A percentile compares a stretch with the other conserved stretches of the same genome.
phyloP scores from a whole-genome alignment of 2,329 filamentous ascomycete genomes.

The Lomentospora prolificans region DNA sequence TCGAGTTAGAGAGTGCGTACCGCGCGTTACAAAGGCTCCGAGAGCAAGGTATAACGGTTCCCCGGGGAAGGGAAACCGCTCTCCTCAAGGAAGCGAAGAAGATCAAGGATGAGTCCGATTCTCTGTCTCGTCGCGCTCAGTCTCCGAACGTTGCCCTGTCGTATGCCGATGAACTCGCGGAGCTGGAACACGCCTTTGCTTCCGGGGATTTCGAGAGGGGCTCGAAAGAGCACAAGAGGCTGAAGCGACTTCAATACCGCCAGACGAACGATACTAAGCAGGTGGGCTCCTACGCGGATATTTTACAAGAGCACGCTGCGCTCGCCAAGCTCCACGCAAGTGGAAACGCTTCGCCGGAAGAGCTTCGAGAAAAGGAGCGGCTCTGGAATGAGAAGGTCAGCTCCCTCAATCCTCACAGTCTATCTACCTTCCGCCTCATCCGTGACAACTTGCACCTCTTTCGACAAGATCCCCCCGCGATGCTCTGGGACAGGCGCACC shows the following conservation, averaged over 20 bases:
- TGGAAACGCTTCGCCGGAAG: constrained; percentile 12
- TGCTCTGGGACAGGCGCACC: constrained; percentile 60
- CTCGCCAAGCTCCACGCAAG: constrained; percentile 13
- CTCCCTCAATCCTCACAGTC: constrained; percentile 21
- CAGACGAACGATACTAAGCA: constrained; percentile 16
- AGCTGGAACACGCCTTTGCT: constrained; percentile 22
- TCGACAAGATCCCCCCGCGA: constrained; percentile 35
- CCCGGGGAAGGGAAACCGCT: constrained; percentile 31
- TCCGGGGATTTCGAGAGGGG: constrained; percentile 3
- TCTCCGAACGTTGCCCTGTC: constrained; percentile 25
- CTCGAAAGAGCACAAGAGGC: constrained; percentile 13
- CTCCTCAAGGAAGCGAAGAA: constrained; percentile 18
- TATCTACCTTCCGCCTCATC: constrained; percentile 26
- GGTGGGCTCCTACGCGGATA: constrained; percentile 17
- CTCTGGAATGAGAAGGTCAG: constrained; percentile 23
- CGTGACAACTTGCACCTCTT: constrained; percentile 47
- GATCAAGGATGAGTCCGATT: constrained; percentile 14
- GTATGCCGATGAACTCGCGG: constrained; percentile 31
- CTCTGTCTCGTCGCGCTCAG: constrained; percentile 13
- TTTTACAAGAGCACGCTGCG: constrained; percentile 24
- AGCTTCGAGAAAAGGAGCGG: constrained; percentile 20
- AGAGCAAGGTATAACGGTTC: constrained; percentile 29
- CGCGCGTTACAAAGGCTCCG: constrained; percentile 32
- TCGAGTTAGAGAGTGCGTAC: constrained; percentile 36
- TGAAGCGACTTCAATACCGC: constrained; percentile 20